A percentile compares a stretch with the other conserved stretches of the same genome.
These are phyloP conservation scores for Dryas alaskensis DNA, from an alignment of 306 rosid species.

Conservation along the genomic window DNA sequence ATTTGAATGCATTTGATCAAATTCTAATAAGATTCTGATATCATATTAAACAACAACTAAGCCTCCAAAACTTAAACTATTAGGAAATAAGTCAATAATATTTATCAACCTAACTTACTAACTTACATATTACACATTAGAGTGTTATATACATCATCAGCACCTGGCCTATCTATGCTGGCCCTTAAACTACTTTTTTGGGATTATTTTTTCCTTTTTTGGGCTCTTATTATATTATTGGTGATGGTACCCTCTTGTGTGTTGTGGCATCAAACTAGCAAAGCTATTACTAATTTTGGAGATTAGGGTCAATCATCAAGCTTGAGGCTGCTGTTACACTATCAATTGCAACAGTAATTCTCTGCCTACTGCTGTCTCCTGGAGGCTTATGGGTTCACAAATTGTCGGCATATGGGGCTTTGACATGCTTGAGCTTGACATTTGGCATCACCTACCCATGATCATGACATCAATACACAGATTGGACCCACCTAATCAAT, in stretches of 20 bases:
- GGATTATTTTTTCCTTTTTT: neutral
- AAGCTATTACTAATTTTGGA: neutral
- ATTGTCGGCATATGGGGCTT: conserved; percentile 42
- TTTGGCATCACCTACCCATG: conserved; percentile 23
- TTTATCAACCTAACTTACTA: no score
- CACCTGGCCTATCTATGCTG: neutral
- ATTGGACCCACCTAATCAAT: conserved; percentile 30
- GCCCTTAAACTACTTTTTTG: neutral
- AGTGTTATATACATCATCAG: neutral
- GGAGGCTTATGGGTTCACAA: neutral
- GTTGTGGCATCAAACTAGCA: neutral
- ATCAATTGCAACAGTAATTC: neutral
- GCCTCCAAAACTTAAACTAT: no score
- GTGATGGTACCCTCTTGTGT: neutral
- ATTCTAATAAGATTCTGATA: no score
- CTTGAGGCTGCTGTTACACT: neutral
- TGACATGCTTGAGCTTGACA: conserved; percentile 28
- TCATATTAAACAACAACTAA: no score
- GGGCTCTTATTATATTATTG: conserved; percentile 1
- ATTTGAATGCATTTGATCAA: no score
- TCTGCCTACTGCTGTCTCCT: neutral
- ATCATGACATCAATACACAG: neutral
- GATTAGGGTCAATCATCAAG: conserved; percentile 6
- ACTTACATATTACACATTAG: neutral
- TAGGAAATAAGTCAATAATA: no score